Conservation (phyloP, 106 monocot species). For the Allium sativum region DNA sequence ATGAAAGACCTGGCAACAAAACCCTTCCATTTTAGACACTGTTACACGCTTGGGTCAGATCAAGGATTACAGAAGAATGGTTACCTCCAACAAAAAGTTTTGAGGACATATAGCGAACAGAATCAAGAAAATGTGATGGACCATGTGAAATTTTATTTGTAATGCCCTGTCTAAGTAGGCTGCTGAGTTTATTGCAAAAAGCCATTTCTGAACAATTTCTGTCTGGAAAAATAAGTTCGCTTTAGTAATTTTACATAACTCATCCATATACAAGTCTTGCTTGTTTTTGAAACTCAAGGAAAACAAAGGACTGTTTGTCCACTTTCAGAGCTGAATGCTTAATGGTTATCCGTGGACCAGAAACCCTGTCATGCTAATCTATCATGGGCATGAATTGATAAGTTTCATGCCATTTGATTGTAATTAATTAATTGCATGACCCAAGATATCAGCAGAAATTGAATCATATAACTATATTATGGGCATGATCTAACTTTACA, state of each 20-base stretch:
- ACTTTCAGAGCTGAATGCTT: no score
- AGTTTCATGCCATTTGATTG: no score
- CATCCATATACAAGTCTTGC: no score
- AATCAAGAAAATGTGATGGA: slow-evolving; percentile 15
- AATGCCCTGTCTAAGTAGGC: slow-evolving; percentile 13
- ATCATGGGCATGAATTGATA: no score
- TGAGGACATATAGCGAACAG: slow-evolving; percentile 22
- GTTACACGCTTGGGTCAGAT: neutral
- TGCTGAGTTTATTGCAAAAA: slow-evolving; percentile 27
- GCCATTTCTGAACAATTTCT: slow-evolving; percentile 23
- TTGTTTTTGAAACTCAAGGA: neutral
- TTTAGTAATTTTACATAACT: no score
- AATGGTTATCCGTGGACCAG: no score
- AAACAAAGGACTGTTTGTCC: neutral
- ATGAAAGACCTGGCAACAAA: slow-evolving; percentile 59
- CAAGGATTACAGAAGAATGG: neutral
- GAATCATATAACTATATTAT: no score
- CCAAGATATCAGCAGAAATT: no score
- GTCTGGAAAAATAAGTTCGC: no score
- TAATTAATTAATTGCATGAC: no score
- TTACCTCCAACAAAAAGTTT: slow-evolving; percentile 58
- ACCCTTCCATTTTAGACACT: neutral
- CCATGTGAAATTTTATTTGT: slow-evolving; percentile 6
- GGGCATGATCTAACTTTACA: no score
- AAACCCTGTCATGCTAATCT: no score